These are phyloP conservation scores for Linderniella brevidens DNA, from an alignment of 257 asterid species.

Conservation along the genomic window DNA sequence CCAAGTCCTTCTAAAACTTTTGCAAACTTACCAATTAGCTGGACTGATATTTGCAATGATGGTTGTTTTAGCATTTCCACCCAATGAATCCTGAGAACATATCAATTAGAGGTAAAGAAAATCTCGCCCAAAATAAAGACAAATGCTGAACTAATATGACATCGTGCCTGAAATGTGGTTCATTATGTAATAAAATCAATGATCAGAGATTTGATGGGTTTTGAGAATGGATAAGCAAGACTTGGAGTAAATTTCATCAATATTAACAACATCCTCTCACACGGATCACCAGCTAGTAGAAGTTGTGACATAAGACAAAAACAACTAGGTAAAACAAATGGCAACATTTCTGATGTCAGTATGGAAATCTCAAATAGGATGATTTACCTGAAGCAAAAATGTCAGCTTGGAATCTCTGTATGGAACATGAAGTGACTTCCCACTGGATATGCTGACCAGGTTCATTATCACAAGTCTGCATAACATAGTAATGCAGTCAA, in stretches of 20 bases:
- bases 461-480: slow-evolving; percentile 95
- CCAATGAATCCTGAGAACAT: slow-evolving; percentile 79
- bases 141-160: too few relatives aligned
- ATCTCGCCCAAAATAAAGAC: too few relatives aligned
- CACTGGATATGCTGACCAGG: slow-evolving; percentile 77
- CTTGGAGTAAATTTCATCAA: too few relatives aligned
- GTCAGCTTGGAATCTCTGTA: slow-evolving; percentile 97
- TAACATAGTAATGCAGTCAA: neutral
- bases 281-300: too few relatives aligned
- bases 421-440: slow-evolving; percentile 84
- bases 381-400: slow-evolving; percentile 87
- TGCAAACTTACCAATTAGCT: slow-evolving; percentile 39
- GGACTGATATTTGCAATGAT: slow-evolving; percentile 95
- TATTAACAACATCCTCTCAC: too few relatives aligned
- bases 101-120: too few relatives aligned
- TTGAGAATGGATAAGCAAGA: neutral
- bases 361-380: slow-evolving; percentile 2
- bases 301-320: too few relatives aligned
- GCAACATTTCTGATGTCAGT: too few relatives aligned
- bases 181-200: too few relatives aligned
- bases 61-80: slow-evolving; percentile 95
- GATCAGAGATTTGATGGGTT: too few relatives aligned
- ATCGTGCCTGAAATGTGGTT: too few relatives aligned
- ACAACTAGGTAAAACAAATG: neutral
- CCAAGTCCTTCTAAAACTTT: neutral